Conservation (phyloP, 2,329 filamentous ascomycete species). For the Tolypocladium cylindrosporum region DNA sequence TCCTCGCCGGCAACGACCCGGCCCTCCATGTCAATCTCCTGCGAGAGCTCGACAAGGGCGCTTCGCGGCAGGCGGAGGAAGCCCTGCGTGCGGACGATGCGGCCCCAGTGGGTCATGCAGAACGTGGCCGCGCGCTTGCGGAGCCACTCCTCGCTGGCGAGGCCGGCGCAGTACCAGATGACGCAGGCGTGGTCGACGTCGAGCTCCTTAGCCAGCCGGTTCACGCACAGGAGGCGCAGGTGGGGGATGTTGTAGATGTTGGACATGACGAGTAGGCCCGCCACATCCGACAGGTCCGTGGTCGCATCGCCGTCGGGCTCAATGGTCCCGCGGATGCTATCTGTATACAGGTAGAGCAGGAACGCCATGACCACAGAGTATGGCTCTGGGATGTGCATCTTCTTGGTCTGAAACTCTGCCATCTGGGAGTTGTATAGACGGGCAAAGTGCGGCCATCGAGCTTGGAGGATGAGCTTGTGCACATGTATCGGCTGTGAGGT, state of each 20-base stretch:
- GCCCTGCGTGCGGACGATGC: slow-evolving; percentile 79
- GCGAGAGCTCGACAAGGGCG: slow-evolving; percentile 81
- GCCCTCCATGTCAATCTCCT: slow-evolving; percentile 90
- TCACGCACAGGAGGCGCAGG: slow-evolving; percentile 81
- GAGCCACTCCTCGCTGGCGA: slow-evolving; percentile 89
- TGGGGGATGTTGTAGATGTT: slow-evolving; percentile 97
- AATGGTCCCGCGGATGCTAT: slow-evolving; percentile 59
- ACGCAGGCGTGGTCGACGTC: slow-evolving; percentile 92
- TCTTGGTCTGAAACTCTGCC: slow-evolving; percentile 93
- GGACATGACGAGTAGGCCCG: slow-evolving; percentile 90
- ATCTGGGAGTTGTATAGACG: slow-evolving; percentile 89
- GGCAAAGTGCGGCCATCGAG: slow-evolving; percentile 94
- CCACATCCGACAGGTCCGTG: slow-evolving; percentile 72
- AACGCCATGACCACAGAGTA: slow-evolving; percentile 92
- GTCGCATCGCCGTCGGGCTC: slow-evolving; percentile 59
- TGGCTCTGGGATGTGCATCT: slow-evolving; percentile 95
- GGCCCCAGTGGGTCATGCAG: slow-evolving; percentile 89
- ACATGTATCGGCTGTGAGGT: slow-evolving; percentile 85
- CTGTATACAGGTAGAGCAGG: slow-evolving; percentile 92
- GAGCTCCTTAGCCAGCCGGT: slow-evolving; percentile 79
- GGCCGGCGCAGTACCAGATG: slow-evolving; percentile 88
- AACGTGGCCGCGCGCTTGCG: slow-evolving; percentile 79
- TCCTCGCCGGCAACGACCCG: slow-evolving; percentile 83
- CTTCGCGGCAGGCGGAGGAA: slow-evolving; percentile 72
- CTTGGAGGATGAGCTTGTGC: slow-evolving; percentile 86